Evolutionary conservation across 495 filamentous ascomycete species (phyloP), one percentile per base, ranked within the genome.

Genomic region (Neurospora sp.): DNA sequence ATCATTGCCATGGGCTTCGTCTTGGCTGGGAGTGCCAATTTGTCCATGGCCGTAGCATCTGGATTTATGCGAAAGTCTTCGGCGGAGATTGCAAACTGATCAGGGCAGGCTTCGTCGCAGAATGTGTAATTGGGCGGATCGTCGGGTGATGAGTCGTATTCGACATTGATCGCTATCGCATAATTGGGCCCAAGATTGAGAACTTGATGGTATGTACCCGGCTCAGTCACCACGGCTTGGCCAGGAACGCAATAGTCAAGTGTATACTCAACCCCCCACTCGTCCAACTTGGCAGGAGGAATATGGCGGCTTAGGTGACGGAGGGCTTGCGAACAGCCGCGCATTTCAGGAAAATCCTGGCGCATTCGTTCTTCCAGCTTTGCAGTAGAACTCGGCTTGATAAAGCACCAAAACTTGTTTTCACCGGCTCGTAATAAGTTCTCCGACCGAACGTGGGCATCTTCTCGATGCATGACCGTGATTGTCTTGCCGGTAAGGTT

Each of bases 371-470:
- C 74, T 38, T 81, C 79, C 40, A 81, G 69, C 38, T 71, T 79
- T 9, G 40, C 73, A 28, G 76, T 69, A 24, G 70, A 78, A 31
- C 72, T 73, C 4, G 79, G 79, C 69, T 81, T 81, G 69, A 81
- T 71, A 73, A 81, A 81, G 42, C 79, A 81, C 79, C 79, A 81
- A 39, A 81, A 80, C 74, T 81, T 81, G 54, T 80, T 78, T 69
- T 79, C 72, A 15, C 79, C 79, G 5, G 77, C 79, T 5, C 79
- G 77, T 19, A 81, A 78, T 21, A 81, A 72, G 45, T 81, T 81
- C 42, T 81, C 79, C 15, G 79, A 81, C 13, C 79, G 77, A 21
- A 81, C 79, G 43, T 81, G 79, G 19, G 79, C 79, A 70, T 81
- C 79, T 69, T 81, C 79, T 69, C 78, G 72, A 70, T 81, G 79